Evolutionary conservation across 768 basidiomycete genomes (phyloP).

Genomic region (Cystofilobasidium bisporidii): DNA sequence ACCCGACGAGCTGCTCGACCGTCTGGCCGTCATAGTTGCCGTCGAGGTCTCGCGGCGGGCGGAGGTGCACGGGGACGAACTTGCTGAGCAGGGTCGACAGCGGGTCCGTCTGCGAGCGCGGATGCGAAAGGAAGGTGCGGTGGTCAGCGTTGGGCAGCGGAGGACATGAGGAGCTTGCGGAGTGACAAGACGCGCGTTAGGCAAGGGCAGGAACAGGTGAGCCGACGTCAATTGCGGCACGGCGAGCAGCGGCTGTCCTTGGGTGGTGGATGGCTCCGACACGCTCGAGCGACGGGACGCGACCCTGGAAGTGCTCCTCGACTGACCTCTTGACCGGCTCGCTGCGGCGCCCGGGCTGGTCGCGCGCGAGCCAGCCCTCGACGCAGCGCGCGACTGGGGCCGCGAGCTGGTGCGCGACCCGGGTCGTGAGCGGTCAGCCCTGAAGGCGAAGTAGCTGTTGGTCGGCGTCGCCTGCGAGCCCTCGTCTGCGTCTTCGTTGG

Average conservation of each 20-base stretch:
- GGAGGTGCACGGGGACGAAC: constrained; percentile 1
- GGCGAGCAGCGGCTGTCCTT: neutral
- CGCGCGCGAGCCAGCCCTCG: neutral
- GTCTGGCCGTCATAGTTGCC: neutral
- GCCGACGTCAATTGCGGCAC: constrained; percentile 15
- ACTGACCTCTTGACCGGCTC: neutral
- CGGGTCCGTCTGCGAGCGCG: constrained; percentile 2
- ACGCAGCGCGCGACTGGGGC: neutral
- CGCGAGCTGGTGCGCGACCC: neutral
- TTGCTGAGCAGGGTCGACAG: constrained; percentile 14
- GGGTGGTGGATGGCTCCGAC: neutral
- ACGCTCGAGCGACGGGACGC: neutral
- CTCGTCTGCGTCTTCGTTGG: neutral
- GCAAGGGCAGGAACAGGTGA: constrained; percentile 6
- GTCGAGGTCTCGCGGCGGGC: constrained; percentile 7
- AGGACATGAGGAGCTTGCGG: too few species aligned
- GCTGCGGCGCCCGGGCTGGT: neutral
- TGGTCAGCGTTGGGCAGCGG: neutral
- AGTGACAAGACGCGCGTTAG: neutral
- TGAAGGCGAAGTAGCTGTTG: neutral
- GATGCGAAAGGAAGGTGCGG: too few species aligned
- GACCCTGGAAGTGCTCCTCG: neutral
- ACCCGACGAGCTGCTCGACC: constrained; percentile 13
- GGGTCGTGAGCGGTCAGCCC: neutral
- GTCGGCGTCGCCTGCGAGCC: constrained; percentile 1